These are phyloP conservation scores for Fonsecaea erecta DNA, from an alignment of 2,329 filamentous ascomycete species.

Conservation along the genomic window DNA sequence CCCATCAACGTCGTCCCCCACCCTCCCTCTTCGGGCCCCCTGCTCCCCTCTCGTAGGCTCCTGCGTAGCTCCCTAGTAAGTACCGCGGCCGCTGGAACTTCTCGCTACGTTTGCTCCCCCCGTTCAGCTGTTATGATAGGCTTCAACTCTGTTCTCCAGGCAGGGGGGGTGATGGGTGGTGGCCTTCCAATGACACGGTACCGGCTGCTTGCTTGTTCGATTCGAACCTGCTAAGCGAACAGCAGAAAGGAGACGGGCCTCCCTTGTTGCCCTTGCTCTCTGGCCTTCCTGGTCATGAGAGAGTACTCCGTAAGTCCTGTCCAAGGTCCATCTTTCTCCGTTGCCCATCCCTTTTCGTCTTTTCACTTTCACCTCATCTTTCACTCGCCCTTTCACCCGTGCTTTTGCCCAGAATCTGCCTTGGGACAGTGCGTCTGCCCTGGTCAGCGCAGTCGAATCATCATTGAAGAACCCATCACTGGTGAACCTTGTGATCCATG, in stretches of 20 bases:
- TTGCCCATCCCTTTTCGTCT: neutral
- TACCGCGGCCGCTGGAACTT: neutral
- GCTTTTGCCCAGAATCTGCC: neutral
- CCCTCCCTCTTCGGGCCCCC: too few relatives aligned
- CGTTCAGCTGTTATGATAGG: neutral
- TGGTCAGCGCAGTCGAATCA: conserved; percentile 1
- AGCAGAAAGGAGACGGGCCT: neutral
- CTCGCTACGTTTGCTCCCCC: neutral
- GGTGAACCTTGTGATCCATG: neutral
- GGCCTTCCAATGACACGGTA: conserved; percentile 3
- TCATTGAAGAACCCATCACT: neutral
- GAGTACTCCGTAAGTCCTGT: too few relatives aligned
- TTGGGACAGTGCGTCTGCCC: neutral
- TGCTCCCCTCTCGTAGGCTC: too few relatives aligned
- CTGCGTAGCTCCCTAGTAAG: neutral
- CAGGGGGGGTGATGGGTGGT: neutral
- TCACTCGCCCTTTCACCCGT: neutral
- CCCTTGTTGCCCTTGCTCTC: neutral
- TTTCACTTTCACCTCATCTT: neutral
- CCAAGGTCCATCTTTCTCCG: neutral
- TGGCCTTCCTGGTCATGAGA: neutral
- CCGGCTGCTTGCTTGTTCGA: conserved; percentile 2
- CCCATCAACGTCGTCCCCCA: neutral
- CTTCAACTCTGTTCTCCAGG: conserved; percentile 4
- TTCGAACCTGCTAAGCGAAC: conserved; percentile 1